A percentile compares a stretch with the other conserved stretches of the same genome.
Conservation (phyloP, 495 filamentous ascomycete species). For the Immersiella caudata region DNA sequence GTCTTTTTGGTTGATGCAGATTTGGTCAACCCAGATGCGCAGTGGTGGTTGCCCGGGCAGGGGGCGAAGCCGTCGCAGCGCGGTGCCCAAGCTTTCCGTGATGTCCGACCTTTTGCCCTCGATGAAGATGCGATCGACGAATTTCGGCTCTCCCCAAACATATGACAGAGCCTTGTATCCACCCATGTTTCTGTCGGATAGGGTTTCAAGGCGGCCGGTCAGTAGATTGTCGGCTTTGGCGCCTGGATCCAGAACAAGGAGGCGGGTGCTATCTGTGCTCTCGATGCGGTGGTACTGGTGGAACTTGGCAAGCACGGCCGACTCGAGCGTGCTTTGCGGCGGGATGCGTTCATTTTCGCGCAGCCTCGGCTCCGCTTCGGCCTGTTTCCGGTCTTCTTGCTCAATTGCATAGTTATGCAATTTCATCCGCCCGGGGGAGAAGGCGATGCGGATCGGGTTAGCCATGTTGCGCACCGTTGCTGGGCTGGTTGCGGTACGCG, state of each 20-base stretch:
- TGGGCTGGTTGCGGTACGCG: too few relatives aligned
- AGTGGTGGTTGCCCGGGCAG: constrained; percentile 3
- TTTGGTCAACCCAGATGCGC: constrained; percentile 20
- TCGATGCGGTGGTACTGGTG: constrained; percentile 18
- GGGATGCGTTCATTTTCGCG: constrained; percentile 13
- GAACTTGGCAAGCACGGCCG: constrained; percentile 22
- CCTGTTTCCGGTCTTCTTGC: constrained; percentile 14
- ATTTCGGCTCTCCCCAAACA: constrained; percentile 19
- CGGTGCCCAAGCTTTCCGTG: constrained; percentile 15
- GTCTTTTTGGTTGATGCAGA: constrained; percentile 23
- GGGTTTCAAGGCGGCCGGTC: constrained; percentile 9
- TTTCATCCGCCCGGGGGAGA: constrained; percentile 13
- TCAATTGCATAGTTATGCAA: constrained; percentile 10
- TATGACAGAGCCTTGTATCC: constrained; percentile 17
- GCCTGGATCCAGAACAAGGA: constrained; percentile 17
- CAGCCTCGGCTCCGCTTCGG: constrained; percentile 7
- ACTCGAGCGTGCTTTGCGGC: constrained; percentile 12
- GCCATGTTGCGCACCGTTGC: too few relatives aligned
- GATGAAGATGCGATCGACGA: constrained; percentile 17
- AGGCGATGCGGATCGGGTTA: constrained; percentile 4
- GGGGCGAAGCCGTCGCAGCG: constrained; percentile 16
- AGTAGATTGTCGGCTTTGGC: constrained; percentile 14
- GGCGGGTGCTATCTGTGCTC: background rate
- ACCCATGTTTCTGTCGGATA: background rate
- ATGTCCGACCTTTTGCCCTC: constrained; percentile 19